phyloP scores from a whole-genome alignment of 2,329 filamentous ascomycete species.

The Biscogniauxia sp. region DNA sequence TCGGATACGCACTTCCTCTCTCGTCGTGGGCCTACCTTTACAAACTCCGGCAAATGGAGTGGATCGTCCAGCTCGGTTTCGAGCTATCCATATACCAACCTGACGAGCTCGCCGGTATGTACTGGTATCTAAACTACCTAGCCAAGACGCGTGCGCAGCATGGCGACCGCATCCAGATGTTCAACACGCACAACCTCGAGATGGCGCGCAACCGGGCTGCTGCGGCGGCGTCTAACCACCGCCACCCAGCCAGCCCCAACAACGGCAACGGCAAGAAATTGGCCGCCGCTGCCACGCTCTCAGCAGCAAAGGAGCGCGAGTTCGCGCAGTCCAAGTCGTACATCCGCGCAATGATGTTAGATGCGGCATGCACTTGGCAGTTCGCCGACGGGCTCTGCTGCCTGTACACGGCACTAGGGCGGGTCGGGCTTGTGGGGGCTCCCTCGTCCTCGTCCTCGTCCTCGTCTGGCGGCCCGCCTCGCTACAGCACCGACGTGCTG shows the following conservation, averaged over 20 bases:
- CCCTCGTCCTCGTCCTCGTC: conserved; percentile 25
- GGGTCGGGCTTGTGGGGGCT: conserved; percentile 52
- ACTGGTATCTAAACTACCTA: conserved; percentile 81
- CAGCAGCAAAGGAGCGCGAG: conserved; percentile 39
- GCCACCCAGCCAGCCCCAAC: not conserved
- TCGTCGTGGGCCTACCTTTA: conserved; percentile 89
- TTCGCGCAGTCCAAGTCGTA: conserved; percentile 51
- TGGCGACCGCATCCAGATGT: conserved; percentile 69
- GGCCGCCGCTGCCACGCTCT: conserved; percentile 12
- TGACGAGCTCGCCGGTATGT: conserved; percentile 84
- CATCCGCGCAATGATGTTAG: conserved; percentile 59
- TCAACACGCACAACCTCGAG: conserved; percentile 46
- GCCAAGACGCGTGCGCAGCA: conserved; percentile 67
- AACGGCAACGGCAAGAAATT: conserved; percentile 11
- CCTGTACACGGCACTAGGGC: conserved; percentile 65
- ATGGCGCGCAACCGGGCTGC: conserved; percentile 14
- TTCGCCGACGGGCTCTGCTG: conserved; percentile 54
- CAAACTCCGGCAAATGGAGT: conserved; percentile 85
- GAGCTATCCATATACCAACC: conserved; percentile 87
- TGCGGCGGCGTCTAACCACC: conserved; percentile 12
- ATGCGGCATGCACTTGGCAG: conserved; percentile 62
- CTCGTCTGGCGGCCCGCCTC: conserved; percentile 36
- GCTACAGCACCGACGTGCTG: conserved; percentile 65
- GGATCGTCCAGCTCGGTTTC: conserved; percentile 87
- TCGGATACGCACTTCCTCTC: conserved; percentile 65